phyloP scores from a whole-genome alignment of 192 early-diverging fungal genomes.

The Linnemannia exigua region DNA sequence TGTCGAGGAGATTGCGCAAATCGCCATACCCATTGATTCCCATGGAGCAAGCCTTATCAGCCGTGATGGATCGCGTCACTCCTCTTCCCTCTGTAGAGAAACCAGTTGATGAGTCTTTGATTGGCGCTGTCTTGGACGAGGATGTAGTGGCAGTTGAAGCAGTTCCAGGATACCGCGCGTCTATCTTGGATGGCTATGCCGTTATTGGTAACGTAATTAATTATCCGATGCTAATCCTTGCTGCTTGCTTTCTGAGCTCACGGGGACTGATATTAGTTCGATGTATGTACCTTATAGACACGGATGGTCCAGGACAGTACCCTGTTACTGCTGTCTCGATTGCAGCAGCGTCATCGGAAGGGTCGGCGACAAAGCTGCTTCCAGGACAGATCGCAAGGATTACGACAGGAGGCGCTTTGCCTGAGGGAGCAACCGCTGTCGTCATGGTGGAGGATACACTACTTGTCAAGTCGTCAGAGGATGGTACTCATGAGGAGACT shows the following conservation, averaged over 20 bases:
- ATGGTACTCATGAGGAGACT: constrained; percentile 70
- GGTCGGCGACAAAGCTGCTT: constrained; percentile 45
- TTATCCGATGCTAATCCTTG: background rate
- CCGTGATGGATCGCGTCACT: constrained; percentile 62
- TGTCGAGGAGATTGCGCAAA: constrained; percentile 75
- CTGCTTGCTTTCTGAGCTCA: background rate
- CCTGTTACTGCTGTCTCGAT: constrained; percentile 72
- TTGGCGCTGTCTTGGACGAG: constrained; percentile 80
- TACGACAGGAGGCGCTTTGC: constrained; percentile 91
- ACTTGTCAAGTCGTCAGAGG: constrained; percentile 68
- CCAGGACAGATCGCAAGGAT: constrained; percentile 80
- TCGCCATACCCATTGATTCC: constrained; percentile 89
- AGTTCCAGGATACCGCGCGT: constrained; percentile 90
- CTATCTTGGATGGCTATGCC: constrained; percentile 96
- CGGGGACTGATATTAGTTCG: background rate
- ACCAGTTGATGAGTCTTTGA: constrained; percentile 61
- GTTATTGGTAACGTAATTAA: constrained; percentile 78
- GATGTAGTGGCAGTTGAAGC: constrained; percentile 80
- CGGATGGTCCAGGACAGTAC: constrained; percentile 87
- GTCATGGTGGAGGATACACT: constrained; percentile 97
- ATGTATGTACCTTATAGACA: constrained; percentile 41
- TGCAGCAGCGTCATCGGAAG: constrained; percentile 62
- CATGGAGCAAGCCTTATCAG: constrained; percentile 73
- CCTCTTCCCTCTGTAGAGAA: constrained; percentile 45
- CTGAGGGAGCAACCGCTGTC: constrained; percentile 87